Evolutionary conservation across 768 basidiomycete genomes (phyloP).

Genomic region (Boletus sp.): DNA sequence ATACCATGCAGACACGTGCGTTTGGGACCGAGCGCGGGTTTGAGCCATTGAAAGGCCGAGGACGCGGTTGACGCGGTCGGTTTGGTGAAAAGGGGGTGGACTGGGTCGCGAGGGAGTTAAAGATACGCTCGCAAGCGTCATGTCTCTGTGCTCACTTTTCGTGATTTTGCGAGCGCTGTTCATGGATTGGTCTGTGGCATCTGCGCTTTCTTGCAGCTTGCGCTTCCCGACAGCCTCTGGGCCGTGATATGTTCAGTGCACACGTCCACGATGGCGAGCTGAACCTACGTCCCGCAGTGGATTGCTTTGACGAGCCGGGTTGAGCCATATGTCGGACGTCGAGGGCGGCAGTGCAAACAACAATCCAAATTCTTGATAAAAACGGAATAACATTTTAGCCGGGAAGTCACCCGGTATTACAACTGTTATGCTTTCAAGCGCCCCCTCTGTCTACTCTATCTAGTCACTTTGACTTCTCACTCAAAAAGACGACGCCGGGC

Average conservation of each 20-base stretch:
- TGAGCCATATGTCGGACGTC: constrained; percentile 10
- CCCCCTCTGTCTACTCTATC: constrained; percentile 15
- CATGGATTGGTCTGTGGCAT: constrained; percentile 17
- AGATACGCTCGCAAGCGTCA: background rate
- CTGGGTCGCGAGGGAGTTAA: constrained; percentile 18
- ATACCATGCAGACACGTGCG: constrained; percentile 36
- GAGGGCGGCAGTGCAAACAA: background rate
- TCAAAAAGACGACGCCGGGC: constrained; percentile 89
- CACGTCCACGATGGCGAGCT: background rate
- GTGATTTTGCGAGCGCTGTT: constrained; percentile 17
- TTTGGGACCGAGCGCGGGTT: constrained; percentile 34
- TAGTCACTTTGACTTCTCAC: constrained; percentile 54
- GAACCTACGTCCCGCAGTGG: constrained; percentile 10
- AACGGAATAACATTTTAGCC: constrained; percentile 18
- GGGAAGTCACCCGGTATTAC: constrained; percentile 9
- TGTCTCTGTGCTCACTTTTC: constrained; percentile 22
- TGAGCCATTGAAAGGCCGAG: constrained; percentile 30
- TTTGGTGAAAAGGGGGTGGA: constrained; percentile 43
- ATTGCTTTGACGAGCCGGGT: constrained; percentile 10
- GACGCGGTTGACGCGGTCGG: constrained; percentile 2
- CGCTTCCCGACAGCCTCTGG: constrained; percentile 20
- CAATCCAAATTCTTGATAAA: constrained; percentile 10
- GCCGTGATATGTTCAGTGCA: background rate
- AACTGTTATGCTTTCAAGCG: background rate
- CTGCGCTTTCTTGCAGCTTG: constrained; percentile 7